Base-by-base conservation (phyloP, 2,329 filamentous ascomycete species). In the Paraphaeosphaeria sporulosa region DNA sequence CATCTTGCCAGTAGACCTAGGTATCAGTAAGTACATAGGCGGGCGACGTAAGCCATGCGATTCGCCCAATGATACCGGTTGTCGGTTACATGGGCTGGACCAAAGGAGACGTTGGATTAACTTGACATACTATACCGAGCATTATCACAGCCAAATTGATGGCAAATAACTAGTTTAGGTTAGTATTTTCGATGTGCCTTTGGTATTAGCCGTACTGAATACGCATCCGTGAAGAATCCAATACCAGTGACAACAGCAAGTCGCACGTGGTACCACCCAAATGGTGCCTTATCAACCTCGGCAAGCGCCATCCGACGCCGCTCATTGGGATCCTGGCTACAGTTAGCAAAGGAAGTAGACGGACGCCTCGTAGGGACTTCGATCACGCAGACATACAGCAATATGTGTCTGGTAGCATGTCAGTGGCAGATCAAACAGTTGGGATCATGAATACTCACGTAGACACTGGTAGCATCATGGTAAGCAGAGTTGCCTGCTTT, bases 201-300 rank as follows among this genome's bases (percentile, higher is more conserved):
- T 2, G 6, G 23, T 1, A 19, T n/a, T 17, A 43, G 27, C 36
- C 59, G 17, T 64, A 74, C 70, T 65, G 66, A 71, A 79, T 94
- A 94, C 13, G 90, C 90, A 74, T 94, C 92, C 17, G 92, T 94
- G 79, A 95, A 95, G 86, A 96, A 95, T 68, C 92, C 92, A 63
- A 94, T 90, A 70, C 92, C 92, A 32, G 91, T 91, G 25, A 94
- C 91, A 9, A 91, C 80, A 56, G 91, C 86, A 59, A 91, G 90
- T 43, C 91, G 86, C 60, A 94, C 86, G 73, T 95, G 92, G 75
- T 93, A 92, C 91, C 75, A 76, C 17, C 73, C 73, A 52, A 76
- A 75, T 0, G 72, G 71, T 25, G 73, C 73, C 54, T 76, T 77
- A 42, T 77, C 74, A 32, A 77, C 71, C 56, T 77, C 74, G 13